Conservation (phyloP, 257 asterid genomes). For the Solanum pennellii region DNA sequence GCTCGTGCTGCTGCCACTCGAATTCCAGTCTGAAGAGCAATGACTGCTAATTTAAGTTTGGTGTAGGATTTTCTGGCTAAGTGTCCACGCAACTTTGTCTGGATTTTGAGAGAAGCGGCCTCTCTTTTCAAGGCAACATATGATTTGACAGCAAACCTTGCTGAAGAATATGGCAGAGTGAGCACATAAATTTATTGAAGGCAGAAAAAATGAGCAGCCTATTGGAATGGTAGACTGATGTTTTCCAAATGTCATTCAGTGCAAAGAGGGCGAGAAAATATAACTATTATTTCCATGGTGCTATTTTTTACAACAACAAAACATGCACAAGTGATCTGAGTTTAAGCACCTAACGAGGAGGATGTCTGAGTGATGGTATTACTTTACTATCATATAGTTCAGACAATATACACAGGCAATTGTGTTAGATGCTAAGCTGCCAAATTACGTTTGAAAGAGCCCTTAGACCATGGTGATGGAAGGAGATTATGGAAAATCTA, state of each 20-base stretch:
- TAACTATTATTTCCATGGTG: background rate
- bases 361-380: background rate
- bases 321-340: background rate
- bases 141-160: constrained; percentile 60
- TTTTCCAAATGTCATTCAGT: background rate
- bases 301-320: background rate
- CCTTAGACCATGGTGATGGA: background rate
- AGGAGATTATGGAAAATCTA: background rate
- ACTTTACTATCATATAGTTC: background rate
- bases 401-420: background rate
- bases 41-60: constrained; percentile 39
- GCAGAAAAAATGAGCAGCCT: background rate
- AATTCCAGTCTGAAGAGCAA: constrained; percentile 65
- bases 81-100: constrained; percentile 70
- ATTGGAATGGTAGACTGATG: background rate
- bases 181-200: background rate
- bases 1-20: constrained; percentile 70
- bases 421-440: background rate
- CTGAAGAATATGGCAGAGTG: constrained; percentile 23
- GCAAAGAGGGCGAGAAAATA: background rate
- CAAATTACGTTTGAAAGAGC: background rate
- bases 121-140: constrained; percentile 46
- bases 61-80: constrained; percentile 49
- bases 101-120: constrained; percentile 76
- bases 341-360: background rate